Evolutionary conservation across 306 rosid species (phyloP).

Genomic region (Morella rubra): DNA sequence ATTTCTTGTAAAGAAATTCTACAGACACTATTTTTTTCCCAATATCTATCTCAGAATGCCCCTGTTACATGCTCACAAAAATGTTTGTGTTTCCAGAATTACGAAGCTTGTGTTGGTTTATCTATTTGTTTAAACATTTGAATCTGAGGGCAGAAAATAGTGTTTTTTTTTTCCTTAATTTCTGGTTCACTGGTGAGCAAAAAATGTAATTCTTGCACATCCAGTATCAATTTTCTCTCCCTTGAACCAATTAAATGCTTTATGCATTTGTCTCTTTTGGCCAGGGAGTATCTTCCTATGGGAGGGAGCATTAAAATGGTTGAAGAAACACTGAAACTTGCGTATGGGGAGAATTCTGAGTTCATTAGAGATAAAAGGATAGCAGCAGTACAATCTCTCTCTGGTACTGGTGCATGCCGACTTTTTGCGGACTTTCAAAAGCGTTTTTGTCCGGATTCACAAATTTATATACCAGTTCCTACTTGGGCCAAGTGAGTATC

Average conservation of each 20-base stretch:
- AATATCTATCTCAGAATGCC: neutral
- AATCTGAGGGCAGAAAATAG: neutral
- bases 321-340: conserved; percentile 87
- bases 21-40: neutral
- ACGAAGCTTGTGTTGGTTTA: neutral
- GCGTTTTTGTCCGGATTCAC: conserved; percentile 74
- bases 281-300: conserved; percentile 96
- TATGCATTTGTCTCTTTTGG: conserved; percentile 11
- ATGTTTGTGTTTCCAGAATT: neutral
- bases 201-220: no score
- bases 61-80: neutral
- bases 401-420: conserved; percentile 98
- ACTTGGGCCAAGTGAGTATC: conserved; percentile 87
- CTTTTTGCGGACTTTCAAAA: conserved; percentile 93
- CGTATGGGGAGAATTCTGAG: conserved; percentile 86
- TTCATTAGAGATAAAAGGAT: conserved; percentile 80
- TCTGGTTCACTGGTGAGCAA: no score
- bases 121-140: neutral
- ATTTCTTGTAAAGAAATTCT: neutral
- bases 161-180: no score
- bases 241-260: conserved; percentile 18
- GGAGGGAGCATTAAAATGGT: conserved; percentile 86
- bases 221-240: neutral
- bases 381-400: conserved; percentile 92
- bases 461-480: conserved; percentile 84